Percentiles rank a stretch among this genome's conserved stretches.
These are phyloP conservation scores for Wickerhamomyces chambardii DNA, from an alignment of 805 yeast species.

Conservation along the genomic window DNA sequence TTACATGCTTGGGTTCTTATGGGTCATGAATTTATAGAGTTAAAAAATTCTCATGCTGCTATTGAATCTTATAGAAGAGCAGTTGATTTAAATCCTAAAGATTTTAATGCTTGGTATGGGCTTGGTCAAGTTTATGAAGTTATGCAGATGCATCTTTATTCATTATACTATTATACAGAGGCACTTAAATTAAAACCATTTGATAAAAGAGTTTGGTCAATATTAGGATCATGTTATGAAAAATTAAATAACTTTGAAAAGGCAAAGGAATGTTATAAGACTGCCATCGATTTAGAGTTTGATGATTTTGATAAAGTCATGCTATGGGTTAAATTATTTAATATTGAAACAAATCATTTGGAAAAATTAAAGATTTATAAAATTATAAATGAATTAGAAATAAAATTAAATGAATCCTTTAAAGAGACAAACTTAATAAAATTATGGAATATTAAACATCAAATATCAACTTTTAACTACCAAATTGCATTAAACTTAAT, in stretches of 20 bases:
- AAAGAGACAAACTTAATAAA: background rate
- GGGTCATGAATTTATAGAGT: conserved; percentile 98
- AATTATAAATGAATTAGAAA: conserved; percentile 9
- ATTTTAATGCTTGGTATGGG: conserved; percentile 97
- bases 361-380: conserved; percentile 40
- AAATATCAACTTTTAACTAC: too few species aligned
- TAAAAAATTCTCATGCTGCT: conserved; percentile 95
- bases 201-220: conserved; percentile 95
- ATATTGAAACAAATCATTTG: conserved; percentile 53
- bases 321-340: conserved; percentile 28
- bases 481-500: background rate
- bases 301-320: conserved; percentile 47
- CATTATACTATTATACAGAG: conserved; percentile 84
- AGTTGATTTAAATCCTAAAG: conserved; percentile 80
- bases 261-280: conserved; percentile 72
- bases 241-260: conserved; percentile 63
- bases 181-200: conserved; percentile 84
- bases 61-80: conserved; percentile 93
- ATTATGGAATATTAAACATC: background rate
- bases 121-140: conserved; percentile 98
- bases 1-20: conserved; percentile 93
- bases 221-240: conserved; percentile 83
- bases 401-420: background rate
- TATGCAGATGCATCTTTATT: conserved; percentile 87
- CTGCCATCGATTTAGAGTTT: conserved; percentile 54